These are phyloP conservation scores for Ceraceosorus bombacis DNA, from an alignment of 1,284 basidiomycete genomes.

Conservation along the genomic window DNA sequence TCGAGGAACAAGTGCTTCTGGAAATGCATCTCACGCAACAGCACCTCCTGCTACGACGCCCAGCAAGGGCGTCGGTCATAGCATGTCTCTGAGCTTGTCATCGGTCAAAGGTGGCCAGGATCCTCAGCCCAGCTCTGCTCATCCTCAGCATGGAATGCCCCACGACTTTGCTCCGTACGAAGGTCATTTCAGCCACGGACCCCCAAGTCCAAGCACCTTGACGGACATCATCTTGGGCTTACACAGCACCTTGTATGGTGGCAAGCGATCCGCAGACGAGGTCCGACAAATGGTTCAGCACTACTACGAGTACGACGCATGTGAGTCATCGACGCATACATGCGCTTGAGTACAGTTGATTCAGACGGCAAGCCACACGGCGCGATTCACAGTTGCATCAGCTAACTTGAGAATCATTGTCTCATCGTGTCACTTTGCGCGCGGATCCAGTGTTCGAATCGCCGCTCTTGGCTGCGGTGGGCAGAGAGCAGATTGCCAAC, in stretches of 20 bases:
- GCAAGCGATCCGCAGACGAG: slow-evolving; percentile 40
- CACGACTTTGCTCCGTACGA: neutral
- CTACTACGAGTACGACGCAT: slow-evolving; percentile 42
- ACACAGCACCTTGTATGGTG: slow-evolving; percentile 44
- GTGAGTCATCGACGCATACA: slow-evolving; percentile 7
- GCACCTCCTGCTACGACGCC: neutral
- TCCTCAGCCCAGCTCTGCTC: slow-evolving; percentile 16
- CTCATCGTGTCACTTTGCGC: neutral
- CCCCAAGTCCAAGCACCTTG: slow-evolving; percentile 46
- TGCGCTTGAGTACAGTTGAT: neutral
- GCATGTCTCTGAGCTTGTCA: slow-evolving; percentile 18
- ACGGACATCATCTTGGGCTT: slow-evolving; percentile 46
- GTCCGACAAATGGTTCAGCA: slow-evolving; percentile 41
- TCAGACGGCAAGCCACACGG: too few species aligned
- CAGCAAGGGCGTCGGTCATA: slow-evolving; percentile 7
- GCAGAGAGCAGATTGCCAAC: slow-evolving; percentile 43
- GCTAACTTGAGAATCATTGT: neutral
- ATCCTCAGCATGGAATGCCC: neutral
- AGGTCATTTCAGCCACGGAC: slow-evolving; percentile 20
- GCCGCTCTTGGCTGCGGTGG: slow-evolving; percentile 41
- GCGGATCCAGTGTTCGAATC: slow-evolving; percentile 34
- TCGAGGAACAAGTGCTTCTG: slow-evolving; percentile 18
- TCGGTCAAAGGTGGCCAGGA: neutral
- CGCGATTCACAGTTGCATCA: neutral
- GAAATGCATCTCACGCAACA: slow-evolving; percentile 4